A percentile compares a stretch with the other conserved stretches of the same genome.
These are phyloP conservation scores for Colletotrichum kahawae DNA, from an alignment of 2,329 filamentous ascomycete genomes.

Conservation along the genomic window DNA sequence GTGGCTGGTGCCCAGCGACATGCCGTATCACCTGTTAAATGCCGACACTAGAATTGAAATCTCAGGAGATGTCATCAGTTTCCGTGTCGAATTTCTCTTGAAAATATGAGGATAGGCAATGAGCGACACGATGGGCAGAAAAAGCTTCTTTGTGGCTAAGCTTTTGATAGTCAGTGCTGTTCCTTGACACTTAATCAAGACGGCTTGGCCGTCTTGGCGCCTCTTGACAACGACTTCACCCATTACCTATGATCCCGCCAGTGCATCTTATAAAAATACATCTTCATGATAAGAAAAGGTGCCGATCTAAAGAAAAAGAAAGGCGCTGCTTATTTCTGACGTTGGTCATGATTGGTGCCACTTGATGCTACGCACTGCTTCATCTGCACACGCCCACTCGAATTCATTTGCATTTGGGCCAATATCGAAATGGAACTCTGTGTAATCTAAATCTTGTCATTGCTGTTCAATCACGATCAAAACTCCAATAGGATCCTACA, in stretches of 20 bases:
- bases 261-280: background rate
- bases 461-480: no score
- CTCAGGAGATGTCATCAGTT: background rate
- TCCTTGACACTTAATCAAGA: background rate
- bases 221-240: background rate
- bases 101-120: background rate
- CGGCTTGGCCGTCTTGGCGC: background rate
- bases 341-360: background rate
- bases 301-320: background rate
- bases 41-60: background rate
- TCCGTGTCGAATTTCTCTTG: background rate
- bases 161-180: background rate
- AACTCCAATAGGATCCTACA: no score
- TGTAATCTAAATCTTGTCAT: background rate
- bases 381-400: background rate
- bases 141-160: background rate
- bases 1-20: background rate
- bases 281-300: background rate
- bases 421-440: background rate
- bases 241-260: background rate
- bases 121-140: background rate
- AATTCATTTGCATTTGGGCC: background rate
- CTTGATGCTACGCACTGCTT: rapidly evolving
- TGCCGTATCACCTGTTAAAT: background rate
- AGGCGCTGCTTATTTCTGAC: background rate